phyloP scores from a whole-genome alignment of 805 yeast genomes.

The Nakazawaea molendinolei region DNA sequence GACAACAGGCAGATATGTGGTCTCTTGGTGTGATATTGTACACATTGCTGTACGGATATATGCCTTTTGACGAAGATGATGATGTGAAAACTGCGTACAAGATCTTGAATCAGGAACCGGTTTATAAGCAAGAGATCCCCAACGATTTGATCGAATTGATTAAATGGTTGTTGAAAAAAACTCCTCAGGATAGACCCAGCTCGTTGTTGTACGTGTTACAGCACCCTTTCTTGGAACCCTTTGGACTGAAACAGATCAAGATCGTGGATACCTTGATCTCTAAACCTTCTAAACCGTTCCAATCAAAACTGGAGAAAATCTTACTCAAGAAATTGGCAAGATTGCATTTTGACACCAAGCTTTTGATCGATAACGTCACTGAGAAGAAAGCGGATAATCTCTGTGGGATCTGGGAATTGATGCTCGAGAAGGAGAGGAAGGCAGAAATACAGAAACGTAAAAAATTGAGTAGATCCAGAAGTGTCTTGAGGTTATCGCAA shows the following conservation, averaged over 20 bases:
- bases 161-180: slow-evolving; percentile 51
- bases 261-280: slow-evolving; percentile 29
- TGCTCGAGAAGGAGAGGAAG: slow-evolving; percentile 46
- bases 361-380: slow-evolving; percentile 49
- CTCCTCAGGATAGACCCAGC: slow-evolving; percentile 56
- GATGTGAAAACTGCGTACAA: slow-evolving; percentile 52
- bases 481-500: slow-evolving; percentile 10
- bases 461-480: slow-evolving; percentile 8
- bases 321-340: slow-evolving; percentile 53
- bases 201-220: slow-evolving; percentile 41
- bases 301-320: slow-evolving; percentile 54
- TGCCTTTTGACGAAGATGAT: slow-evolving; percentile 90
- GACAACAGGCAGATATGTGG: slow-evolving; percentile 85
- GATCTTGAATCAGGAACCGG: slow-evolving; percentile 63
- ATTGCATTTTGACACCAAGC: slow-evolving; percentile 57
- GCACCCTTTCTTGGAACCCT: slow-evolving; percentile 43
- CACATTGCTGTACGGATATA: slow-evolving; percentile 75
- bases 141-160: slow-evolving; percentile 46
- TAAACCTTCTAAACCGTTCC: slow-evolving; percentile 37
- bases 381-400: slow-evolving; percentile 61
- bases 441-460: slow-evolving; percentile 12
- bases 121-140: slow-evolving; percentile 40
- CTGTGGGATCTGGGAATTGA: slow-evolving; percentile 68
- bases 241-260: slow-evolving; percentile 35
- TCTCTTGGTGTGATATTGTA: slow-evolving; percentile 83